Evolutionary conservation across 2,329 filamentous ascomycete genomes (phyloP), one percentile per base, ranked within the genome.

Genomic region (Coniochaeta sp.): DNA sequence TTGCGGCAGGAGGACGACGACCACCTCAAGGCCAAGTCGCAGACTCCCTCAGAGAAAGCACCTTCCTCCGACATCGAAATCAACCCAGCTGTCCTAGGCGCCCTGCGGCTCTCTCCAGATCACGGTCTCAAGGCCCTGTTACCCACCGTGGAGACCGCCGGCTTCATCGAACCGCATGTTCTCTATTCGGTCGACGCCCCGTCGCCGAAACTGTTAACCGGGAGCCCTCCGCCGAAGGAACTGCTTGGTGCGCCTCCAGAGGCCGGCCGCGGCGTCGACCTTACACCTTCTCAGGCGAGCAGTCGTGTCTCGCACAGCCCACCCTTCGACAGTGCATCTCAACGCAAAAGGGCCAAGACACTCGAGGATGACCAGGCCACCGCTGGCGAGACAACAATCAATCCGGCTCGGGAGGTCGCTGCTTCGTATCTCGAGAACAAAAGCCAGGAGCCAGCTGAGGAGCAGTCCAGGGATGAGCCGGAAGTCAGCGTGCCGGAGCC

Each of bases 301-400:
- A 74, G 71, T 57, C 67, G 68, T 58, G 62, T 76, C 24, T 64
- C 69, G 60, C 74, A 76, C 56, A 74, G 76, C 2, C 68, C 68
- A 44, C 72, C 74, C 8, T 74, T 74, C 52, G 73, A 73, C 56
- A 65, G 73, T 59, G 67, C 71, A 19, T 67, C 67, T 36, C 70
- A 68, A 19, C 71, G 70, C 55, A 77, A 76, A 66, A 74, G 71
- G 65, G 59, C 67, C 57, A 72, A 71, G 60, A 73, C 66, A 22
- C 61, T 63, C 59, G 62, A 68, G 34, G 62, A 60, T 40, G 67
- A 71, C 19, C 62, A 68, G 16, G 55, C 61, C n/a, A 65, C 66
- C 59, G 59, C 71, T 14, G 58, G 66, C 2, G 67, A 71, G 57
- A 64, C 69, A 19, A 64, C 69, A 19, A 64, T 70, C 12, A 52